Percentiles rank a stretch among this genome's conserved stretches.
These are phyloP conservation scores for Gyromitra esculenta DNA, from an alignment of 2,329 filamentous ascomycete genomes.

Conservation along the genomic window DNA sequence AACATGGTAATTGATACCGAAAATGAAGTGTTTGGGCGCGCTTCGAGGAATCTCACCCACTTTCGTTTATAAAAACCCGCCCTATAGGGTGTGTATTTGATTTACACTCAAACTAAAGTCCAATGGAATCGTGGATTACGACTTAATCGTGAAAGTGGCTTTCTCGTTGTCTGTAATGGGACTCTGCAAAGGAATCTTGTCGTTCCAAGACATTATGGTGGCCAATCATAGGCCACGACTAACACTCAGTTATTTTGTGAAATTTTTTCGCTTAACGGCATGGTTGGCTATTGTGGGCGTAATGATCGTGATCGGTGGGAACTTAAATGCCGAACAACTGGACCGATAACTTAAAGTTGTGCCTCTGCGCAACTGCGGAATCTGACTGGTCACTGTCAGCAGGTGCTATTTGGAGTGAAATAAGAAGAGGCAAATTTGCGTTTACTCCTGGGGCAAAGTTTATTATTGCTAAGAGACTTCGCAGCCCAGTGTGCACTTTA, in stretches of 20 bases:
- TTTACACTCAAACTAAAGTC: constrained; percentile 3
- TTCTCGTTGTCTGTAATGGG: constrained; percentile 4
- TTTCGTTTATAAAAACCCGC: constrained; percentile 11
- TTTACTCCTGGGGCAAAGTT: constrained; percentile 10
- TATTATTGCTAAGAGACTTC: neutral
- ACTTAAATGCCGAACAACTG: constrained; percentile 20
- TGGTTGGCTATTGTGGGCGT: constrained; percentile 14
- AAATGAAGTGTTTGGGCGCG: neutral
- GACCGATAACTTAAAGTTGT: constrained; percentile 34
- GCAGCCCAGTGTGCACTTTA: neutral
- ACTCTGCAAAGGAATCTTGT: constrained; percentile 1
- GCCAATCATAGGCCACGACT: constrained; percentile 17
- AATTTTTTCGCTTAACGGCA: constrained; percentile 38
- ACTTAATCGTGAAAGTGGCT: constrained; percentile 31
- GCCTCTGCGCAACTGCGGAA: constrained; percentile 16
- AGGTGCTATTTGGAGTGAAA: constrained; percentile 23
- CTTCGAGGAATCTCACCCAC: constrained; percentile 22
- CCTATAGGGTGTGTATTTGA: constrained; percentile 27
- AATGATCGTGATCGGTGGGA: constrained; percentile 18
- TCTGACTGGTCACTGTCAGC: constrained; percentile 44
- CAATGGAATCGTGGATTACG: constrained; percentile 23
- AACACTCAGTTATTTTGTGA: constrained; percentile 7
- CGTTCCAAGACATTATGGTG: constrained; percentile 25
- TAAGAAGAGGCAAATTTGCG: constrained; percentile 18
- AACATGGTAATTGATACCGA: neutral